Base-by-base conservation (phyloP, 768 basidiomycete genomes). In the Thelephora aurantiotincta region DNA sequence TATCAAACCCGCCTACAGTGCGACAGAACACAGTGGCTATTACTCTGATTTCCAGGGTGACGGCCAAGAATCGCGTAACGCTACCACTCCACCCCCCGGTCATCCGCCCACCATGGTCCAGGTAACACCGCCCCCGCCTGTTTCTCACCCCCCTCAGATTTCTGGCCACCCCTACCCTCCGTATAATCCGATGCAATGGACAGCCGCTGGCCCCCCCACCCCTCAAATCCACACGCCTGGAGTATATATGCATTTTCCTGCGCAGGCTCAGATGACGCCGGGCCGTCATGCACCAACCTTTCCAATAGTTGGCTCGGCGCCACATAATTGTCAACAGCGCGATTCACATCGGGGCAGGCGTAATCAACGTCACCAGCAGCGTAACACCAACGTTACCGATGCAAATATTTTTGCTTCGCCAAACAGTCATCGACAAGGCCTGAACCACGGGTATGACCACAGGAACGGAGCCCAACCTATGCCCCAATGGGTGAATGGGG, bases 1-100 rank as follows among this genome's bases (percentile, higher is more conserved):
- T n/a, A 67, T 85, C 23, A 73, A 83, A 36, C 73, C 83, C 19
- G 71, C 83, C 30, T 85, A 86, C 50, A 46, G 46, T 14, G 22
- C 38, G 38, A 22, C 16, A 9, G 38, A 16, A 18, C 22, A 18
- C 7, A 22, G 22, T 16, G 14, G 12, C 16, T 41, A 41, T n/a
- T 18, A 18, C 18, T 41, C 38, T 41, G 38, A 41, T 30, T 30
- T 30, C 26, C 26, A 30, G 26, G 9, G 26, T 22, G 22, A 41
- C 14, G 22, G 38, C 18, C 38, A 7, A 22, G 38, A 16, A 41
- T 6, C 18, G 22, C 18, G 18, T 16, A 41, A 9, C 14, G 22
- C 14, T 2, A 18, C 38, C 3, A 18, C 38, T 41, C 38, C 38
- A 9, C 12, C 38, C 11, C 14, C 38, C 4, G 38, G 18, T 41